Percentiles rank a stretch among this genome's conserved stretches.
Conservation (phyloP, 345 rosid genomes). For the Gossypium herbaceum region DNA sequence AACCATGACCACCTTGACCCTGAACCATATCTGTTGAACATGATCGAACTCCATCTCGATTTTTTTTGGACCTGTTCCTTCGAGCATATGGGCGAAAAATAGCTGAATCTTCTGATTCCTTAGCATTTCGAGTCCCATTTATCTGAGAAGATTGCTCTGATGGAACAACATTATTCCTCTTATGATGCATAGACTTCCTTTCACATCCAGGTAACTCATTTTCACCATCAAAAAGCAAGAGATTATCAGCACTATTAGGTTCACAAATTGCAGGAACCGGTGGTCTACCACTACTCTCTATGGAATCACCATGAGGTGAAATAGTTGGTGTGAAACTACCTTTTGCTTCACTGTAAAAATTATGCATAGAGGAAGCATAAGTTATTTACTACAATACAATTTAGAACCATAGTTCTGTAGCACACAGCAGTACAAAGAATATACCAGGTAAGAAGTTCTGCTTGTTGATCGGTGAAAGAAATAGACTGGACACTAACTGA, state of each 20-base stretch:
- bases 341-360: slow-evolving; percentile 77
- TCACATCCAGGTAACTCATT: slow-evolving; percentile 59
- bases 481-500: slow-evolving; percentile 91
- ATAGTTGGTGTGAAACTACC: slow-evolving; percentile 87
- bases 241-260: slow-evolving; percentile 88
- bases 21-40: slow-evolving; percentile 66
- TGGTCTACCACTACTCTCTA: slow-evolving; percentile 94
- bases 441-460: slow-evolving; percentile 81
- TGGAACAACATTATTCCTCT: slow-evolving; percentile 49
- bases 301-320: slow-evolving; percentile 93
- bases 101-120: slow-evolving; percentile 95
- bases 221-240: slow-evolving; percentile 73
- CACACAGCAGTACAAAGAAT: slow-evolving; percentile 19
- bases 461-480: slow-evolving; percentile 75
- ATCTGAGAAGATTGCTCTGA: slow-evolving; percentile 68
- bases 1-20: slow-evolving; percentile 65
- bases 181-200: slow-evolving; percentile 41
- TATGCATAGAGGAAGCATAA: slow-evolving; percentile 23
- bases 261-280: slow-evolving; percentile 61
- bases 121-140: slow-evolving; percentile 59
- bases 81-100: slow-evolving; percentile 95
- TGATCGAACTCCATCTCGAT: slow-evolving; percentile 74
- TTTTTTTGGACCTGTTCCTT: slow-evolving; percentile 82
- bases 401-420: slow-evolving; percentile 11
- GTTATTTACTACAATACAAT: slow-evolving; percentile 18